phyloP scores from a whole-genome alignment of 352 stramenopile species.

The Blastocystis sp. region DNA sequence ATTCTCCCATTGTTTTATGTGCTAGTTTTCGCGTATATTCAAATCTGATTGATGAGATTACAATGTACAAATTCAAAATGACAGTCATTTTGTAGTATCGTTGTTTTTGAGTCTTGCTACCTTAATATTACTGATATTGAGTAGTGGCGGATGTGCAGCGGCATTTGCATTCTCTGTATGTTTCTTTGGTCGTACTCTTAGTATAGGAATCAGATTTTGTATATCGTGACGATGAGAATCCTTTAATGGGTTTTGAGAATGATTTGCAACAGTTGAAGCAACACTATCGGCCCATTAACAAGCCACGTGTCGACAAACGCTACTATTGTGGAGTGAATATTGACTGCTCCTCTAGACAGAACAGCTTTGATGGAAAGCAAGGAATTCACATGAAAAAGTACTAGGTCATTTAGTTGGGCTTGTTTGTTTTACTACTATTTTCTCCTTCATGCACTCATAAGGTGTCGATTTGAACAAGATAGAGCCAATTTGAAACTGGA shows the following conservation, averaged over 20 bases:
- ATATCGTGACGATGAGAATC: neutral
- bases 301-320: neutral
- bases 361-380: neutral
- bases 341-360: neutral
- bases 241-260: neutral
- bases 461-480: too few species aligned
- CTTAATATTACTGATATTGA: neutral
- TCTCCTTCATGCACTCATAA: too few species aligned
- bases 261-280: neutral
- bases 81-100: neutral
- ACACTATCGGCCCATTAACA: neutral
- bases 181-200: neutral
- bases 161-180: slow-evolving; percentile 14
- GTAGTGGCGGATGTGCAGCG: neutral
- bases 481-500: too few species aligned
- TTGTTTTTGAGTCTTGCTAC: neutral
- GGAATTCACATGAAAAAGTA: neutral
- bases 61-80: neutral
- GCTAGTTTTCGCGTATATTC: neutral
- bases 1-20: neutral
- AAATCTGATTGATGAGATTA: slow-evolving; percentile 17
- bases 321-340: slow-evolving; percentile 46
- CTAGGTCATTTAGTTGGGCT: neutral
- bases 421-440: too few species aligned
- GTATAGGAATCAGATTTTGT: slow-evolving; percentile 34